These are phyloP conservation scores for Ogataea methanolica DNA, from an alignment of 805 yeast genomes.

Conservation along the genomic window DNA sequence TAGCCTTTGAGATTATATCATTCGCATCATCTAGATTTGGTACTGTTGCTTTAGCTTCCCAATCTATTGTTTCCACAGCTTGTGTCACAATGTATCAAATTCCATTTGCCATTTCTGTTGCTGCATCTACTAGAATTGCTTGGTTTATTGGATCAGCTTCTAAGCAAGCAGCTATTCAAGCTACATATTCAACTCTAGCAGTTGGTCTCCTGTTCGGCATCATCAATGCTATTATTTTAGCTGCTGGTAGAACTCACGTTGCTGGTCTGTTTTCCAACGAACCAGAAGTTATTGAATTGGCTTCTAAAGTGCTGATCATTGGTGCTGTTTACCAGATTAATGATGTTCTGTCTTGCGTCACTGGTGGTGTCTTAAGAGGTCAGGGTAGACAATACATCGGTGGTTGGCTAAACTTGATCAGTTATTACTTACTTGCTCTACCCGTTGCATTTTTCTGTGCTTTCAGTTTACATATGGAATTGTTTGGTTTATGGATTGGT, in stretches of 20 bases:
- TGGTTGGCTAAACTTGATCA: constrained; percentile 50
- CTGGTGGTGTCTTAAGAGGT: constrained; percentile 75
- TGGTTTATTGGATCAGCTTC: constrained; percentile 44
- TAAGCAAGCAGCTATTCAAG: constrained; percentile 32
- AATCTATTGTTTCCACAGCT: constrained; percentile 40
- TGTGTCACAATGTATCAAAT: constrained; percentile 48
- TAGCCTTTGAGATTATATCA: constrained; percentile 54
- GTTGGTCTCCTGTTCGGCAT: constrained; percentile 34
- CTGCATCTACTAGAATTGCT: constrained; percentile 54
- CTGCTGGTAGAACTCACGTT: constrained; percentile 37
- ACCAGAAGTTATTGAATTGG: constrained; percentile 46
- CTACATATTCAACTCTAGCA: constrained; percentile 33
- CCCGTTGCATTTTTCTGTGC: constrained; percentile 55
- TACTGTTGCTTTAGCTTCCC: constrained; percentile 49
- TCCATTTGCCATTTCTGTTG: constrained; percentile 56
- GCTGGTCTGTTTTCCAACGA: constrained; percentile 60
- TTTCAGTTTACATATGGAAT: constrained; percentile 44
- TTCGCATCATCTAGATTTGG: constrained; percentile 52
- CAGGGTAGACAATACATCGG: constrained; percentile 70
- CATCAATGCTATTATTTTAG: constrained; percentile 43
- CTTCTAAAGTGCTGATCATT: constrained; percentile 51
- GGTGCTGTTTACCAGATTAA: constrained; percentile 66
- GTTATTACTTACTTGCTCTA: constrained; percentile 59
- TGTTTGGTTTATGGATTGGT: constrained; percentile 65
- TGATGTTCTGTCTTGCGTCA: constrained; percentile 65